A percentile compares a stretch with the other conserved stretches of the same genome.
Conservation (phyloP, 2,329 filamentous ascomycete genomes). For the Ophiostoma sp. region DNA sequence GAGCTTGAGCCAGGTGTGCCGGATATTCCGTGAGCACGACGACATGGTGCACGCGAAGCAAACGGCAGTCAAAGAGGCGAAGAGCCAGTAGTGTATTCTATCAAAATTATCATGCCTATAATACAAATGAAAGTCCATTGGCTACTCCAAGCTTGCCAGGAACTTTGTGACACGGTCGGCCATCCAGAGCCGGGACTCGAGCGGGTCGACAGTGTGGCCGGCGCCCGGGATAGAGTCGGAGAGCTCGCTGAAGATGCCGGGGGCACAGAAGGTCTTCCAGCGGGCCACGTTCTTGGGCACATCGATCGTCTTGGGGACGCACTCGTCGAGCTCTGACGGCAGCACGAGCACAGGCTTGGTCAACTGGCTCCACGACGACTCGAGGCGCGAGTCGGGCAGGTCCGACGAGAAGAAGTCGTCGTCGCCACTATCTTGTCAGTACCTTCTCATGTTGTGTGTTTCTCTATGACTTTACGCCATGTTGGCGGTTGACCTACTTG, state of each 20-base stretch:
- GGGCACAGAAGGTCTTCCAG: constrained; percentile 48
- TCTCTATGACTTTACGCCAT: not conserved
- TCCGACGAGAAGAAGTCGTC: constrained; percentile 90
- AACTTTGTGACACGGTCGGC: constrained; percentile 45
- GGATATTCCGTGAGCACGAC: constrained; percentile 6
- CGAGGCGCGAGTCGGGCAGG: constrained; percentile 52
- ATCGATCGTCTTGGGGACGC: constrained; percentile 54
- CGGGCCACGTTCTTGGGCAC: constrained; percentile 51
- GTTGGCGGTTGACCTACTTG: constrained; percentile 40
- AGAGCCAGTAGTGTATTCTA: not conserved
- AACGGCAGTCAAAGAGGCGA: not conserved
- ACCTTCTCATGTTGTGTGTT: not conserved
- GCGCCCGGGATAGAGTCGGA: constrained; percentile 52
- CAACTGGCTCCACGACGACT: constrained; percentile 60
- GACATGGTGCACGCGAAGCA: not conserved
- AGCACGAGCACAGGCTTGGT: constrained; percentile 58
- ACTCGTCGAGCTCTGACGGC: constrained; percentile 62
- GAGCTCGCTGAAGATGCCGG: constrained; percentile 44
- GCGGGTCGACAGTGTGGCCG: constrained; percentile 45
- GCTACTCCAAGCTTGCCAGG: constrained; percentile 33
- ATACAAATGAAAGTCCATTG: not conserved
- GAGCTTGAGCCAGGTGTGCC: not conserved
- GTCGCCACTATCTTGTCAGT: constrained; percentile 50
- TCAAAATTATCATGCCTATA: not conserved
- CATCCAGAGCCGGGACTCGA: constrained; percentile 47